Percentiles rank a stretch among this genome's conserved stretches.
These are phyloP conservation scores for Myochromella boudieri DNA, from an alignment of 768 basidiomycete species.

Conservation along the genomic window DNA sequence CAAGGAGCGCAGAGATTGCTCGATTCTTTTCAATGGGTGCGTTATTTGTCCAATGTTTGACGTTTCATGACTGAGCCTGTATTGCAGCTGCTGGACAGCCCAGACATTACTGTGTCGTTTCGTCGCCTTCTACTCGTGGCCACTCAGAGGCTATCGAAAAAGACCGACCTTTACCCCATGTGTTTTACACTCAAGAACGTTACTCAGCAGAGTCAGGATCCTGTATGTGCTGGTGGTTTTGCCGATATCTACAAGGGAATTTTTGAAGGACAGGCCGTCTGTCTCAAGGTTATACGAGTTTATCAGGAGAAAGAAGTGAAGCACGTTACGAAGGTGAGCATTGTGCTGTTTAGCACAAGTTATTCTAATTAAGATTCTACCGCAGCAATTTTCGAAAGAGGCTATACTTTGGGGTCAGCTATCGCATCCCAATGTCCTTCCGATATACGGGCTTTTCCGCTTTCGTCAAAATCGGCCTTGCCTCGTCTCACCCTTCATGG, in stretches of 20 bases:
- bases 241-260: too few species aligned
- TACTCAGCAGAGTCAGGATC: background rate
- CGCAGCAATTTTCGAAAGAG: background rate
- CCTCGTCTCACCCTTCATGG: slow-evolving; percentile 35
- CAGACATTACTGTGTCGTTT: too few species aligned
- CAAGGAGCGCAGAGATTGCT: too few species aligned
- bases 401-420: background rate
- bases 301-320: background rate
- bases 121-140: too few species aligned
- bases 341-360: background rate
- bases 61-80: too few species aligned
- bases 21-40: too few species aligned
- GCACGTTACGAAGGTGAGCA: background rate
- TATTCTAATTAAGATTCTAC: background rate
- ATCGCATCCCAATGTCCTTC: background rate
- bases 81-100: too few species aligned
- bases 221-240: too few species aligned
- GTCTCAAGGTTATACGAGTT: background rate
- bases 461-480: slow-evolving; percentile 20
- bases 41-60: too few species aligned
- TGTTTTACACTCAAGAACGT: too few species aligned
- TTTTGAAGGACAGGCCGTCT: background rate
- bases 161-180: too few species aligned
- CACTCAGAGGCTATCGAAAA: too few species aligned
- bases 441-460: background rate